Conservation (phyloP, 306 rosid species). For the Lathyrus aphaca region DNA sequence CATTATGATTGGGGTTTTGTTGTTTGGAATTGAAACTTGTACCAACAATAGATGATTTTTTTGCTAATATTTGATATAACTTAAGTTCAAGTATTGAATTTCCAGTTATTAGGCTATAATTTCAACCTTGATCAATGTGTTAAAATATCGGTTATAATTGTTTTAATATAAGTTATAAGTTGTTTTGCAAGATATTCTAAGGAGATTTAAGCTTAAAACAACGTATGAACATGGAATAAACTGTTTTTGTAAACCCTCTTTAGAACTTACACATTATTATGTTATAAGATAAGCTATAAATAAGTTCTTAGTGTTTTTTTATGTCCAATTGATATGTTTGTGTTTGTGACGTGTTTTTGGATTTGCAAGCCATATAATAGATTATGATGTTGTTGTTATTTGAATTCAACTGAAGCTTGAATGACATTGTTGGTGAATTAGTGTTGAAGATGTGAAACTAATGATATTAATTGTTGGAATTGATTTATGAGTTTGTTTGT, state of each 20-base stretch:
- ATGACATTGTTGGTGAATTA: no score
- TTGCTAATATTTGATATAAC: background rate
- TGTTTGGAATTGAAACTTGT: background rate
- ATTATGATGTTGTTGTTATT: no score
- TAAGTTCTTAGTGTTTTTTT: background rate
- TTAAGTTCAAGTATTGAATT: no score
- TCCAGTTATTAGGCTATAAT: background rate
- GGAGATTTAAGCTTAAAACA: no score
- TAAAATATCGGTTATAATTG: background rate
- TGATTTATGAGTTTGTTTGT: no score
- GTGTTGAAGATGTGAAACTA: no score
- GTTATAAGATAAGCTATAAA: no score
- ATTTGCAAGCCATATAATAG: no score
- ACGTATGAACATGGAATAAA: background rate
- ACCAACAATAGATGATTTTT: background rate
- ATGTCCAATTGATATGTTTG: background rate
- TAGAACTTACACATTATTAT: background rate
- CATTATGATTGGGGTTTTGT: background rate
- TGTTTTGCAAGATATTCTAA: background rate
- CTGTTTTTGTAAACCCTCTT: background rate
- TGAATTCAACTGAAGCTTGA: no score
- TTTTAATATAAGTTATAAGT: background rate
- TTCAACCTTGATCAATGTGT: background rate
- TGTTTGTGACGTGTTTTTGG: constrained; percentile 9
- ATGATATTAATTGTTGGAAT: no score